Percentiles rank a stretch among this genome's conserved stretches.
Evolutionary conservation across 495 filamentous ascomycete species (phyloP).

Genomic region (Daldinia concentrica): DNA sequence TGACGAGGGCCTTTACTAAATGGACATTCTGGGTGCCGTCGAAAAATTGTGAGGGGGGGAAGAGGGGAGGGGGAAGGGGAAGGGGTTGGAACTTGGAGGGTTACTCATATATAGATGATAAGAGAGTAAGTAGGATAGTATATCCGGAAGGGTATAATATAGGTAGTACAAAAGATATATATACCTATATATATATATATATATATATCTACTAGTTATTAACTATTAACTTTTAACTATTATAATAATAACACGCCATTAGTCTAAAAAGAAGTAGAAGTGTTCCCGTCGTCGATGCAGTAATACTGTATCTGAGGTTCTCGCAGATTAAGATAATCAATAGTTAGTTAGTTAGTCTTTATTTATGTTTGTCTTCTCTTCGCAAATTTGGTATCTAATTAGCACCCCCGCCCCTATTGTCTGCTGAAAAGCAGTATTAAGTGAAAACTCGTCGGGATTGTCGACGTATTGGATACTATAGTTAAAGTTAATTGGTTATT

Average conservation of each 20-base stretch:
- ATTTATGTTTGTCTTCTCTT: slow-evolving; percentile 8
- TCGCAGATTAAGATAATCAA: not conserved
- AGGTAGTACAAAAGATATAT: not conserved
- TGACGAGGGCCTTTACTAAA: slow-evolving; percentile 46
- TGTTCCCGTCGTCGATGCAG: not conserved
- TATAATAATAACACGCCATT: not conserved
- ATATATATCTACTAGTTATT: not conserved
- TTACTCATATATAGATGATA: not conserved
- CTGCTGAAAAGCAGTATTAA: not conserved
- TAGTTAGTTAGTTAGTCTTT: too few species aligned
- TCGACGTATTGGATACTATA: not conserved
- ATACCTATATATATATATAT: too few species aligned
- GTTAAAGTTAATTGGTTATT: slow-evolving; percentile 10
- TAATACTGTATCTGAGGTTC: not conserved
- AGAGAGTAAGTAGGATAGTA: too few species aligned
- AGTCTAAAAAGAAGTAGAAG: not conserved
- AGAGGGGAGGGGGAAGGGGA: not conserved
- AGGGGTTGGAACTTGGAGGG: too few species aligned
- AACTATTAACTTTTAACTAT: not conserved
- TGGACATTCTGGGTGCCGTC: not conserved
- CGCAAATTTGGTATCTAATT: slow-evolving; percentile 18
- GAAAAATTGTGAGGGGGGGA: not conserved
- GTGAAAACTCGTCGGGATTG: not conserved
- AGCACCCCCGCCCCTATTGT: not conserved
- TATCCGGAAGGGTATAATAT: too few species aligned